Evolutionary conservation across 2,329 filamentous ascomycete species (phyloP).

Genomic region (Fusarium torreyae): DNA sequence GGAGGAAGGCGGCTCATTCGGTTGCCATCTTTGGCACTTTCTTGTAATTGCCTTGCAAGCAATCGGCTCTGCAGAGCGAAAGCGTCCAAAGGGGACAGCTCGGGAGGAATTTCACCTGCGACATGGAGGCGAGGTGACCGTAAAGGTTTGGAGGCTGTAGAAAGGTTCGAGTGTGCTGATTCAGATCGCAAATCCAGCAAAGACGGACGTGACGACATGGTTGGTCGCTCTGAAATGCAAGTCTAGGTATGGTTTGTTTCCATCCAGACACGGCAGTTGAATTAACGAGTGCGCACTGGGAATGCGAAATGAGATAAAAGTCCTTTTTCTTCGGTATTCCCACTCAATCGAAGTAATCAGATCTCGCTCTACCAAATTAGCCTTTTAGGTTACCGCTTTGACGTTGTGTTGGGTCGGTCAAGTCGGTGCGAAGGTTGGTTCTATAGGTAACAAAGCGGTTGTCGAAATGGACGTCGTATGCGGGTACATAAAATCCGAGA

Average conservation of each 20-base stretch:
- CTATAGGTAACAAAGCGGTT: slow-evolving; percentile 13
- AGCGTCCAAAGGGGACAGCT: slow-evolving; percentile 93
- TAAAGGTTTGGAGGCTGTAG: slow-evolving; percentile 67
- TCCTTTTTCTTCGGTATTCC: slow-evolving; percentile 11
- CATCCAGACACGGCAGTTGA: slow-evolving; percentile 33
- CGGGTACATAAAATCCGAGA: slow-evolving; percentile 3
- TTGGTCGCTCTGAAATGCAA: slow-evolving; percentile 40
- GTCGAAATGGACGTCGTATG: slow-evolving; percentile 6
- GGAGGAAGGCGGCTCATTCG: slow-evolving; percentile 90
- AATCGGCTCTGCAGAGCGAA: slow-evolving; percentile 93
- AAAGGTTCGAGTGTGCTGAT: slow-evolving; percentile 66
- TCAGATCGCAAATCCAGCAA: slow-evolving; percentile 73
- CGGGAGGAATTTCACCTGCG: slow-evolving; percentile 86
- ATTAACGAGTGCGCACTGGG: slow-evolving; percentile 7
- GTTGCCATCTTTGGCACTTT: slow-evolving; percentile 79
- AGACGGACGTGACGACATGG: slow-evolving; percentile 71
- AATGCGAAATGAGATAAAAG: background rate
- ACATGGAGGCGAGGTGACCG: slow-evolving; percentile 83
- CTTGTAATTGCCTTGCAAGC: slow-evolving; percentile 88
- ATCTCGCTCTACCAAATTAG: background rate
- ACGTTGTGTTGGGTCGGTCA: slow-evolving; percentile 6
- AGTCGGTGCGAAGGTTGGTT: slow-evolving; percentile 10
- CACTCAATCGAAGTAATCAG: background rate
- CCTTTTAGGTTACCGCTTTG: slow-evolving; percentile 8
- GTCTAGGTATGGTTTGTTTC: slow-evolving; percentile 32